Evolutionary conservation across 2,329 filamentous ascomycete genomes (phyloP).

Genomic region (Fusarium virguliforme): DNA sequence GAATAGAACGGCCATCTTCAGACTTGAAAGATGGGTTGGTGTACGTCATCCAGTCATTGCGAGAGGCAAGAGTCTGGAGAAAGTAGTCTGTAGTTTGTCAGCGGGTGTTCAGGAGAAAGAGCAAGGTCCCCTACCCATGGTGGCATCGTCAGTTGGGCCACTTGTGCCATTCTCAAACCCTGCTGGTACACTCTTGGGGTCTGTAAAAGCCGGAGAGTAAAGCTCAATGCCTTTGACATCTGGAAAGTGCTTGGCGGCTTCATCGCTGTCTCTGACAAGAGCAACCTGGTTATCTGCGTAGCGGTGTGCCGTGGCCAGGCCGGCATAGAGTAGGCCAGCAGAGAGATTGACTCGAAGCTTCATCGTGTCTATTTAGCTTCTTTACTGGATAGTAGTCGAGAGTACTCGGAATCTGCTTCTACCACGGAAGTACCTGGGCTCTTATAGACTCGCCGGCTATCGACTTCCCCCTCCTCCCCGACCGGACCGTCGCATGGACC

Average conservation of each 20-base stretch:
- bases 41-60: constrained; percentile 48
- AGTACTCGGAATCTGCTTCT: neutral
- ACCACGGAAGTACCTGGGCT: neutral
- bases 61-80: constrained; percentile 40
- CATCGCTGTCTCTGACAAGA: constrained; percentile 43
- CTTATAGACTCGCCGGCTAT: constrained; percentile 27
- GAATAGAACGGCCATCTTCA: constrained; percentile 46
- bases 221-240: constrained; percentile 45
- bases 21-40: constrained; percentile 44
- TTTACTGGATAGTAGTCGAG: neutral
- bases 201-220: constrained; percentile 49
- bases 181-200: constrained; percentile 42
- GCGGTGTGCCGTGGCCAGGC: constrained; percentile 38
- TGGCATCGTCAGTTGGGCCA: constrained; percentile 48
- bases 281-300: constrained; percentile 51
- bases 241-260: constrained; percentile 47
- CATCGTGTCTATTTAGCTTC: constrained; percentile 23
- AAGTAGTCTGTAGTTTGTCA: constrained; percentile 41
- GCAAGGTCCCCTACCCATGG: constrained; percentile 17
- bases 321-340: constrained; percentile 37
- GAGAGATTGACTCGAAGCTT: constrained; percentile 10
- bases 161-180: constrained; percentile 51
- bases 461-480: neutral
- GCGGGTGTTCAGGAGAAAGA: neutral
- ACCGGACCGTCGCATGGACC: neutral